Base-by-base conservation (phyloP, 257 asterid genomes). In the Salvia hispanica region DNA sequence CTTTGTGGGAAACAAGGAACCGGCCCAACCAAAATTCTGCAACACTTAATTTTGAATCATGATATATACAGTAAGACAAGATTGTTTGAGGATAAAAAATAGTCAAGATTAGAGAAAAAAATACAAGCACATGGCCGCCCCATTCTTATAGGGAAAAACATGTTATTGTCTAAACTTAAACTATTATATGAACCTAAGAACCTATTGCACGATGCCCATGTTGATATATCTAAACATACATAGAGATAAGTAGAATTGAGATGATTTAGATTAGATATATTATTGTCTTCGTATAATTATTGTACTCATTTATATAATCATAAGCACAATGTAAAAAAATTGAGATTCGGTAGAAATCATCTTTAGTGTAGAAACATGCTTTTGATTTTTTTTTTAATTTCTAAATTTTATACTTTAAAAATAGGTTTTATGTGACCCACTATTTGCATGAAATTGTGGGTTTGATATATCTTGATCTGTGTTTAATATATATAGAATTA, bases 91-190 rank as follows among this genome's bases (percentile, higher is more conserved):
- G 50, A 65, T 75, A 44, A 68, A 44, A 21, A 59, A 40, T 53
- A 52, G 72, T 66, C 57, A 43, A 74, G 83, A 37, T 75, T 67
- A 16, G 47, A 42, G 61, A 53, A 73, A 48, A 44, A 10, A 43
- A 60, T 71, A 47, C 34, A 62, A 61, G 79, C 92, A 83, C 87
- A 83, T 83, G 89, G 79, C 68, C 64, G 37, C 73, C 76, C 85
- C 83, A 77, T 67, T 75, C 45, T 79, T 73, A 77, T 13, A 81
- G 78, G 82, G 79, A 72, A 77, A 74, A 72, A 66, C 86, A 77
- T 74, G 87, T 79, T 78, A 70, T 66, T 62, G 54, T 39, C 61
- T 55, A 72, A 21, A 67, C 71, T 50, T 55, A 72, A 21, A 67
- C 71, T 50, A 44, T 40, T 36, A 10, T 48, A 31, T 33, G 36